A percentile compares a stretch with the other conserved stretches of the same genome.
phyloP scores from a whole-genome alignment of 1,284 basidiomycete species.

The Trametes versicolor region DNA sequence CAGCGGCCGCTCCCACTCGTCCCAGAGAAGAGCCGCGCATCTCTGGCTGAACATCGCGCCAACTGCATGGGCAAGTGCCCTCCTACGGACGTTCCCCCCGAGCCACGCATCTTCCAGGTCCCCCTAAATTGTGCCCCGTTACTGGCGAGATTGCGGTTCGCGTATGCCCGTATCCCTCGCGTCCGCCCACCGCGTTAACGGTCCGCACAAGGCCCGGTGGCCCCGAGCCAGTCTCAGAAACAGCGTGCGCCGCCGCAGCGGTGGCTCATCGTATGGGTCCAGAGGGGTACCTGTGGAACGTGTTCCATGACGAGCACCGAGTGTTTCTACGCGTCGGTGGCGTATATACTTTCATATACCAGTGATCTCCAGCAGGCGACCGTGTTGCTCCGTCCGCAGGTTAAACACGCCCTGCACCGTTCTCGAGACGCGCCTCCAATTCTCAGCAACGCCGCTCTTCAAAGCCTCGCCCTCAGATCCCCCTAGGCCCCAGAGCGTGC shows the following conservation, averaged over 20 bases:
- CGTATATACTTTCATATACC: no score
- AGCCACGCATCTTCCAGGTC: no score
- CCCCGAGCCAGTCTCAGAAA: conserved; percentile 2
- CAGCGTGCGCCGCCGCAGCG: background rate
- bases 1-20: background rate
- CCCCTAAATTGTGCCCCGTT: background rate
- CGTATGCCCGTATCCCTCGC: background rate
- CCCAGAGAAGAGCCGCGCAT: background rate
- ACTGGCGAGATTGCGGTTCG: no score
- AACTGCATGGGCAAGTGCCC: background rate
- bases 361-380: background rate
- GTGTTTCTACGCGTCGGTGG: no score
- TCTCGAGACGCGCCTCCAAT: no score
- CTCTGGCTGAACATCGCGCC: conserved; percentile 10
- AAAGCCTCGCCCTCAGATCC: no score
- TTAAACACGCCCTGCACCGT: no score
- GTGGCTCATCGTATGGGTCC: background rate
- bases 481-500: no score
- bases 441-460: no score
- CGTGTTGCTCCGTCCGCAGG: no score
- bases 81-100: background rate
- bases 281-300: background rate
- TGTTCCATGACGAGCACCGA: no score
- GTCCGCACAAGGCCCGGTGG: background rate
- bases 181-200: background rate